These are phyloP conservation scores for Rhexocercosporidium sp. DNA, from an alignment of 2,329 filamentous ascomycete genomes.

Conservation along the genomic window DNA sequence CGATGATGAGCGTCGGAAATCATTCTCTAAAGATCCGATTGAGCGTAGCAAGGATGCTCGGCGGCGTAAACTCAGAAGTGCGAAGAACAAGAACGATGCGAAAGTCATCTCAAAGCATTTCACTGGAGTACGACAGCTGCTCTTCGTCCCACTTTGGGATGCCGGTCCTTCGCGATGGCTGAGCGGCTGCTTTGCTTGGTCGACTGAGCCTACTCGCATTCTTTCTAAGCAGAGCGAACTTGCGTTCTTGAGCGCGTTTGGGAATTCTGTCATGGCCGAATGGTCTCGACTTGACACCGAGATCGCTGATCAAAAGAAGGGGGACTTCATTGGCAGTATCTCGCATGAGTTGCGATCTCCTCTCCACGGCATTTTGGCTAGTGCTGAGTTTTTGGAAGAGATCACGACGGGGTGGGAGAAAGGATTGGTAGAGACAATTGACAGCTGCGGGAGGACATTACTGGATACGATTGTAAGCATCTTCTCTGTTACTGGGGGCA, in stretches of 20 bases:
- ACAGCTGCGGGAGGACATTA: conserved; percentile 45
- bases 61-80: conserved; percentile 23
- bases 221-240: conserved; percentile 46
- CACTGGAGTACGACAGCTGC: conserved; percentile 51
- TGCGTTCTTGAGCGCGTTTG: conserved; percentile 48
- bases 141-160: conserved; percentile 57
- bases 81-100: conserved; percentile 37
- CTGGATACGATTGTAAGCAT: conserved; percentile 45
- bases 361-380: conserved; percentile 61
- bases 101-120: conserved; percentile 47
- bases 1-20: conserved; percentile 45
- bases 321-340: conserved; percentile 63
- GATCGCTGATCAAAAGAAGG: conserved; percentile 58
- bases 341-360: conserved; percentile 63
- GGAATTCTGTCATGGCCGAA: conserved; percentile 59
- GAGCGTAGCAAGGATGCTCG: conserved; percentile 21
- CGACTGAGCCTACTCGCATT: conserved; percentile 41
- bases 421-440: conserved; percentile 44
- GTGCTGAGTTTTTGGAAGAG: conserved; percentile 54
- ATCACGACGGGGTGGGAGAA: conserved; percentile 39
- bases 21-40: background rate
- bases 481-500: background rate
- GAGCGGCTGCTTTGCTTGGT: conserved; percentile 55
- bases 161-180: conserved; percentile 52
- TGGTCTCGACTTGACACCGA: conserved; percentile 58